Base-by-base conservation (phyloP, 805 yeast genomes). In the Metschnikowia koreensis region DNA sequence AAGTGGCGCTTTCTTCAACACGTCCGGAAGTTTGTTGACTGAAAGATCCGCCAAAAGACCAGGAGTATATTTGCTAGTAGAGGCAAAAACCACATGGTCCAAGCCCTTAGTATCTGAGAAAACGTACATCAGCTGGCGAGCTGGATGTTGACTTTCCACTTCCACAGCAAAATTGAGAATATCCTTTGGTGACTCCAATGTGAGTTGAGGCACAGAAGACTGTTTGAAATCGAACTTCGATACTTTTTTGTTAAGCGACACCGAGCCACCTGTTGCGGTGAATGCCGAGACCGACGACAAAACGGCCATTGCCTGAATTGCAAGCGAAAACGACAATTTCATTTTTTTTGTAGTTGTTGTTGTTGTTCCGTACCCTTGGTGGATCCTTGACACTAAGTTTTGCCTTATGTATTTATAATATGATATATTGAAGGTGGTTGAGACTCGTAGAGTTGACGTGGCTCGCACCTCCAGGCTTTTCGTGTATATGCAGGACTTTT, bases 61-160 rank as follows among this genome's bases (percentile, higher is more conserved):
- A 3, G 69, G 56, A 16, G 55, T 57, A 17, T 59, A 55, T 12
- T 52, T 29, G 13, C 55, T 55, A 55, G 64, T 66, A 13, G 58
- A 59, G 31, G 78, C 76, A 39, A 67, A 67, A 39, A 60, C 62
- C 41, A 73, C 62, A 16, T 62, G 54, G 38, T 67, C 74, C 52
- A 74, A 63, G 9, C 73, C 69, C 16, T 63, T 45, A 27, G 65
- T 55, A 43, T 63, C 60, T 6, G 71, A 66, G 28, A 75, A 57
- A 8, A 68, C 56, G 26, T 71, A 50, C 34, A 71, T 58, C 31
- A 68, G 48, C 52, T 75, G 78, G 47, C 70, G 73, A 1, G 79
- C 77, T 42, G 58, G 64, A 15, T 38, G 51, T 5, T 58, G 53
- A 15, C 60, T 68, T 7, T 56, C 55, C 39, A 71, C 52, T 16